phyloP scores from a whole-genome alignment of 345 rosid genomes.

The Eutrema yunnanense region DNA sequence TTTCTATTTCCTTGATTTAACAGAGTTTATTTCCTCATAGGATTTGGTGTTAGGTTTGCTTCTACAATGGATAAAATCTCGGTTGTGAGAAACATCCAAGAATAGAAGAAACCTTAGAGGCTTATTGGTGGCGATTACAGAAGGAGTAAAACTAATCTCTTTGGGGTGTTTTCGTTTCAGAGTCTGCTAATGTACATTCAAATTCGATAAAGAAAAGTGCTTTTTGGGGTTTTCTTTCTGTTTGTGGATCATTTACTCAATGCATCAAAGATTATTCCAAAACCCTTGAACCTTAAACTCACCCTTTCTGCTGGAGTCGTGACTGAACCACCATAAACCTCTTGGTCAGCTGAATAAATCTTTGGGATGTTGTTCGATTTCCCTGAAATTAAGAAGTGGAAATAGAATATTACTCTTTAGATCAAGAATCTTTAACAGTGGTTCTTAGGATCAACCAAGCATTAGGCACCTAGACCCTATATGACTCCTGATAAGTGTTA shows the following conservation, averaged over 20 bases:
- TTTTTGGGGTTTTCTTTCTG: background rate
- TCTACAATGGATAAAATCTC: background rate
- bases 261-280: constrained; percentile 3
- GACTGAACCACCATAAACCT: constrained; percentile 33
- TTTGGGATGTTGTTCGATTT: constrained; percentile 34
- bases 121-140: too few species aligned
- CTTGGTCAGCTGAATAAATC: constrained; percentile 41
- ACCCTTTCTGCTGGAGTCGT: constrained; percentile 47
- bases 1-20: too few species aligned
- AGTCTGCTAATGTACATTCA: background rate
- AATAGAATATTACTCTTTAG: background rate
- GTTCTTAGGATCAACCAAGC: background rate
- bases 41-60: background rate
- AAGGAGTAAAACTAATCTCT: too few species aligned
- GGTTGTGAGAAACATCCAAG: too few species aligned
- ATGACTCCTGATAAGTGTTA: background rate
- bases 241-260: background rate
- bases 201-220: background rate
- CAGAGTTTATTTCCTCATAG: too few species aligned
- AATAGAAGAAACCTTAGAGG: too few species aligned
- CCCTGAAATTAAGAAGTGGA: constrained; percentile 35
- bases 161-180: background rate
- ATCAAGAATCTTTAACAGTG: background rate
- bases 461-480: background rate
- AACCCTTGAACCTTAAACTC: constrained; percentile 17